Evolutionary conservation across 2,329 filamentous ascomycete genomes (phyloP).

Genomic region (Diplocarpon mali): DNA sequence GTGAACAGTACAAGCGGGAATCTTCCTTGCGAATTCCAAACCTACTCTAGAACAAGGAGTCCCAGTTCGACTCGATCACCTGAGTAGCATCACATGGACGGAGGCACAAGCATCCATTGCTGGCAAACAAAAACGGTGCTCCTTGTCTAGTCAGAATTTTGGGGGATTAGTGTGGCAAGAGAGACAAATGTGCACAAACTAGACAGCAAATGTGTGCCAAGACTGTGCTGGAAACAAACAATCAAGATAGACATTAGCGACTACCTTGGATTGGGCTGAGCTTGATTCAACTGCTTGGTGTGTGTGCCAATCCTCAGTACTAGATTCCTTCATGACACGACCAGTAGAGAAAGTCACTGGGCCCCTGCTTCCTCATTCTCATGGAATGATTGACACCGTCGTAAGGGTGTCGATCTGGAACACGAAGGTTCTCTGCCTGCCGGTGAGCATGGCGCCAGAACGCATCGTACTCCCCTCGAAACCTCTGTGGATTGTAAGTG

Average conservation of each 20-base stretch:
- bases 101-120: too few species aligned
- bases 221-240: background rate
- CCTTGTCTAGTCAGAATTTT: too few species aligned
- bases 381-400: conserved; percentile 6
- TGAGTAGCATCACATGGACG: too few species aligned
- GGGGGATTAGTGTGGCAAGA: too few species aligned
- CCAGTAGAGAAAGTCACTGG: conserved; percentile 4
- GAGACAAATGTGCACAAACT: background rate
- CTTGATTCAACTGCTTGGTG: background rate
- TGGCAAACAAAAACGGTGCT: too few species aligned
- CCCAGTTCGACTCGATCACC: too few species aligned
- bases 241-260: background rate
- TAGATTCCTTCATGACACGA: background rate
- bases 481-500: conserved; percentile 16
- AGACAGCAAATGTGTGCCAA: background rate
- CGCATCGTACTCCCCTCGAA: conserved; percentile 17
- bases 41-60: too few species aligned
- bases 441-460: conserved; percentile 25
- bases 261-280: too few species aligned
- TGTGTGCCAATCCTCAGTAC: background rate
- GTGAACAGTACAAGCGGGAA: too few species aligned
- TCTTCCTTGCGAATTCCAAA: too few species aligned
- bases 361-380: conserved; percentile 9
- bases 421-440: conserved; percentile 15
- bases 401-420: background rate